These are phyloP conservation scores for Podila horticola DNA, from an alignment of 192 early-diverging fungal genomes.

Conservation along the genomic window DNA sequence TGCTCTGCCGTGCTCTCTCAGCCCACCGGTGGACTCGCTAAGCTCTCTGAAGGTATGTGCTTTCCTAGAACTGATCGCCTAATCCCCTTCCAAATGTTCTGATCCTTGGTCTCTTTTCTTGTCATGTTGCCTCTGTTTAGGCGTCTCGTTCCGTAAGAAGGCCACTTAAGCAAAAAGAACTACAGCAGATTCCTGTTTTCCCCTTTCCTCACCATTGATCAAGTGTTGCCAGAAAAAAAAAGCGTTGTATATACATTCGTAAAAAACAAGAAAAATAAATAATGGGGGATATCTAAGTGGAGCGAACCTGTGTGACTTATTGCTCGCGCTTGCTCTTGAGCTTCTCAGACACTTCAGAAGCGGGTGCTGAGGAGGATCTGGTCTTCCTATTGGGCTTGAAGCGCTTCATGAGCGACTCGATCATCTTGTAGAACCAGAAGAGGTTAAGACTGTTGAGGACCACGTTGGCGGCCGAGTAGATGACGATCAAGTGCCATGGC, in stretches of 20 bases:
- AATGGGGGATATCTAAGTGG: background rate
- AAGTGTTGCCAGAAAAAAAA: too few species aligned
- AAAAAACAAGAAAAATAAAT: too few species aligned
- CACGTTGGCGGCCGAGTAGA: conserved; percentile 68
- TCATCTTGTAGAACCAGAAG: conserved; percentile 68
- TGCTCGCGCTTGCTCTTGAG: background rate
- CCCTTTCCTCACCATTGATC: too few species aligned
- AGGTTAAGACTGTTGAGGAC: conserved; percentile 74
- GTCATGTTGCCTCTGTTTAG: too few species aligned
- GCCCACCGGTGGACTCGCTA: conserved; percentile 89
- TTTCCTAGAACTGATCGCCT: too few species aligned
- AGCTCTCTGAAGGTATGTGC: conserved; percentile 75
- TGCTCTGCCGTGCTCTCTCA: conserved; percentile 90
- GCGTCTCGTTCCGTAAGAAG: conserved; percentile 82
- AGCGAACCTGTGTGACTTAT: background rate
- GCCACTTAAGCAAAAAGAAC: conserved; percentile 61
- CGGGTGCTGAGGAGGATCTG: background rate
- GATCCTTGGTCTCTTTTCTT: background rate
- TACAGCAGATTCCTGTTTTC: too few species aligned
- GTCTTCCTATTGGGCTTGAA: conserved; percentile 33
- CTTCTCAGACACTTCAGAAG: background rate
- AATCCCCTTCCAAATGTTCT: too few species aligned
- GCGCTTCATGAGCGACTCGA: conserved; percentile 54
- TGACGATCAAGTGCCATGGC: conserved; percentile 52
- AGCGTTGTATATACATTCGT: too few species aligned